phyloP scores from a whole-genome alignment of 2,329 filamentous ascomycete genomes.

The Penicillium sp. region DNA sequence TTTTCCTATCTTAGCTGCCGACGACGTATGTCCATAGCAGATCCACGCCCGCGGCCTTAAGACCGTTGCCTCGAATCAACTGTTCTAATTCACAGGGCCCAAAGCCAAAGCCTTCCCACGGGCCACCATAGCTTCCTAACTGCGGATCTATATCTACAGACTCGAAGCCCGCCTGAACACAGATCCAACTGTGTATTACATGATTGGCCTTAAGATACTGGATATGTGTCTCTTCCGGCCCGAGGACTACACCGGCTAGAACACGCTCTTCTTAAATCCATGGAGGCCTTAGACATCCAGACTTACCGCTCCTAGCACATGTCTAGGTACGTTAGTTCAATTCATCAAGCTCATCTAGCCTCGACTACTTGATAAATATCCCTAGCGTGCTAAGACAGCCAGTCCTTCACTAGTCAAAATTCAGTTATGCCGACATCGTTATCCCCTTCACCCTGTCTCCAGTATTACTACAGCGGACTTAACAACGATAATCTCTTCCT shows the following conservation, averaged over 20 bases:
- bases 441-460: too few species aligned
- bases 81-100: conserved; percentile 5
- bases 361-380: too few species aligned
- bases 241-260: not conserved
- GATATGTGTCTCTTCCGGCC: not conserved
- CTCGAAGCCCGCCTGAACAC: conserved; percentile 8
- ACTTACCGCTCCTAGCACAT: not conserved
- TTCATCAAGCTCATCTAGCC: too few species aligned
- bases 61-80: not conserved
- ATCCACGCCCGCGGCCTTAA: conserved; percentile 1
- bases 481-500: too few species aligned
- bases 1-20: too few species aligned
- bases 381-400: too few species aligned
- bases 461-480: too few species aligned
- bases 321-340: too few species aligned
- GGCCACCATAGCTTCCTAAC: not conserved
- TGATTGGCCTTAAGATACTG: not conserved
- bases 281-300: not conserved
- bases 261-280: not conserved
- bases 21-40: conserved; percentile 5
- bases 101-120: conserved; percentile 8
- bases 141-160: conserved; percentile 6
- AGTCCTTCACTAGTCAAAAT: too few species aligned
- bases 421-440: too few species aligned
- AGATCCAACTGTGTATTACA: conserved; percentile 8